Percentiles rank a stretch among this genome's conserved stretches.
These are phyloP conservation scores for Trichocladium uniseriatum DNA, from an alignment of 495 filamentous ascomycete species.

Conservation along the genomic window DNA sequence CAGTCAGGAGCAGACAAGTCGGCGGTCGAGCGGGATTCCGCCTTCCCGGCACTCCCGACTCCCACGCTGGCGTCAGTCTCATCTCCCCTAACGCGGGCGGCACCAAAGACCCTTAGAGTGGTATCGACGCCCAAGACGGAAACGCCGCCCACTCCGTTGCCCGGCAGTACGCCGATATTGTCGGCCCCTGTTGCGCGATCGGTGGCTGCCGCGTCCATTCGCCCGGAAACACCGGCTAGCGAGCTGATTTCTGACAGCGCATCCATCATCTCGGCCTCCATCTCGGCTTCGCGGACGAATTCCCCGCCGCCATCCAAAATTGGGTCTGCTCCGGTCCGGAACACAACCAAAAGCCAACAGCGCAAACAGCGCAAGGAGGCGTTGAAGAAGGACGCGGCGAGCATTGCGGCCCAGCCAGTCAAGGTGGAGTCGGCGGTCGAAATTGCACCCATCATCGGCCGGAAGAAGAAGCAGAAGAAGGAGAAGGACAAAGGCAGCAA, in stretches of 20 bases:
- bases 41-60: conserved; percentile 46
- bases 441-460: conserved; percentile 68
- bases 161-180: background rate
- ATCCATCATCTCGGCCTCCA: conserved; percentile 63
- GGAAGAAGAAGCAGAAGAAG: conserved; percentile 91
- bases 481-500: conserved; percentile 34
- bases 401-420: conserved; percentile 40
- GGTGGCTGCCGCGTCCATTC: conserved; percentile 42
- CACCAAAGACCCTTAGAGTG: conserved; percentile 55
- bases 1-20: conserved; percentile 26
- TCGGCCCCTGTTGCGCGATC: conserved; percentile 27
- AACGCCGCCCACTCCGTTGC: conserved; percentile 31
- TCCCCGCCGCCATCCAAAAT: conserved; percentile 69
- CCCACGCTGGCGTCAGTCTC: conserved; percentile 38
- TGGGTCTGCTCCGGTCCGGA: conserved; percentile 64
- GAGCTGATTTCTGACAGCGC: conserved; percentile 72
- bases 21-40: conserved; percentile 27
- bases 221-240: conserved; percentile 69
- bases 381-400: conserved; percentile 48
- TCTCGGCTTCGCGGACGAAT: conserved; percentile 64
- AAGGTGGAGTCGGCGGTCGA: conserved; percentile 54
- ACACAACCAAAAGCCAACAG: conserved; percentile 81
- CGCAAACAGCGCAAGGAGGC: conserved; percentile 78
- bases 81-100: conserved; percentile 35
- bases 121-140: conserved; percentile 66